Base-by-base conservation (phyloP, 192 early-diverging fungal genomes). In the Mortierella alpina region DNA sequence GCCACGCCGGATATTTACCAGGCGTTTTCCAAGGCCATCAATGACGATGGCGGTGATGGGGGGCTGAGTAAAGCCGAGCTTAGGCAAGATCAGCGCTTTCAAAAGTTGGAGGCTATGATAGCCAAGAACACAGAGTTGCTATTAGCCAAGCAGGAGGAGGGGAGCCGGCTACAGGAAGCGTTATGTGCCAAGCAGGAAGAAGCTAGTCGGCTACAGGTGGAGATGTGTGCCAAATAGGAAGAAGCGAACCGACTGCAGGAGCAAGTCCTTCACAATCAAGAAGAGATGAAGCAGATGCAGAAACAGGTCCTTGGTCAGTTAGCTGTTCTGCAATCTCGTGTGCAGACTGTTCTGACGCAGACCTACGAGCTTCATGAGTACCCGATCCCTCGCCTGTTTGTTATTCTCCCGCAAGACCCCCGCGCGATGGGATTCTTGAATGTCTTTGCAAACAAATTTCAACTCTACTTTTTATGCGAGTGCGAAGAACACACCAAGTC, bases 381-480 rank as follows among this genome's bases (percentile, higher is more conserved):
- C 39, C 23, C 64, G 52, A 66, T 66, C 64, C 52, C 64, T 66
- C 64, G 64, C 42, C 64, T 66, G 5, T 66, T 66, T 54, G 64
- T 55, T n/a, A 23, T 66, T n/a, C 40, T 66, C 42, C 50, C 52
- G 6, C 64, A 66, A 39, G 51, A 66, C n/a, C 64, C 64, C 18
- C 18, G 15, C 9, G 40, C 6, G 51, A 9, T 66, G 64, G 64
- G 51, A 66, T 54, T 6, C 52, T 2, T 20, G 4, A 66, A 66
- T 42, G 51, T 40, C 4, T 51, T 66, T 39, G 40, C 51, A 15
- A 66, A 55, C 51, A 66, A 66, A 40, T 66, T 66, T 40, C 64
- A 51, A 8, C 52, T 66, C 31, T 42, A 55, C 51, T 66, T 66
- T 44, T 66, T 66, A 17, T 66, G 64, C 64, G 64, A 66, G 52